Conservation (phyloP, 768 basidiomycete genomes). For the Antrodiella citrinella region DNA sequence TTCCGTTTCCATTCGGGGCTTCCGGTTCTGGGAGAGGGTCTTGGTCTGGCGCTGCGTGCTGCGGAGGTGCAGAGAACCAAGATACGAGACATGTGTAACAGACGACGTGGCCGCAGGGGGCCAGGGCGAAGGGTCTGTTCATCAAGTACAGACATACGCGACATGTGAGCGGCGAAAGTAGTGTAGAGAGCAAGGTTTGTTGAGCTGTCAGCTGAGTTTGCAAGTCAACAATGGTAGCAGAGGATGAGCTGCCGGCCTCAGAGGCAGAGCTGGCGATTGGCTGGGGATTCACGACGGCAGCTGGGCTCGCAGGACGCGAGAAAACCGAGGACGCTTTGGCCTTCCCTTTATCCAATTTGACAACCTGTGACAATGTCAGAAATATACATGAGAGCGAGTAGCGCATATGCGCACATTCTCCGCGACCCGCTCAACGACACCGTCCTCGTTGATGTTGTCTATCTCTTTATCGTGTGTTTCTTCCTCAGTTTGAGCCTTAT, state of each 20-base stretch:
- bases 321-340: not conserved
- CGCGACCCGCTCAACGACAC: not conserved
- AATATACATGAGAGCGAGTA: no score
- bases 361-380: no score
- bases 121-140: constrained; percentile 63
- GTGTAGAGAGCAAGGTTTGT: constrained; percentile 39
- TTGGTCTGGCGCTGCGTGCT: no score
- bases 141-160: constrained; percentile 75
- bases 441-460: no score
- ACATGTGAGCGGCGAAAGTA: constrained; percentile 63
- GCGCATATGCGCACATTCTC: no score
- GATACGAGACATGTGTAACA: constrained; percentile 66
- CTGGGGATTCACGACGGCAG: not conserved
- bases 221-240: not conserved
- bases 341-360: not conserved
- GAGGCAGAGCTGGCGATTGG: not conserved
- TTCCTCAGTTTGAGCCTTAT: no score
- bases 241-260: not conserved
- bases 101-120: constrained; percentile 69
- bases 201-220: constrained; percentile 33
- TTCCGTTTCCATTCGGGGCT: no score
- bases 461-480: no score
- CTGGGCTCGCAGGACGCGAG: not conserved
- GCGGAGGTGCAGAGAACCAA: constrained; percentile 57
- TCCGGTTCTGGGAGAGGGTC: constrained; percentile 16